Evolutionary conservation across 192 early-diverging fungal genomes (phyloP).

Genomic region (Coemansia sp.): DNA sequence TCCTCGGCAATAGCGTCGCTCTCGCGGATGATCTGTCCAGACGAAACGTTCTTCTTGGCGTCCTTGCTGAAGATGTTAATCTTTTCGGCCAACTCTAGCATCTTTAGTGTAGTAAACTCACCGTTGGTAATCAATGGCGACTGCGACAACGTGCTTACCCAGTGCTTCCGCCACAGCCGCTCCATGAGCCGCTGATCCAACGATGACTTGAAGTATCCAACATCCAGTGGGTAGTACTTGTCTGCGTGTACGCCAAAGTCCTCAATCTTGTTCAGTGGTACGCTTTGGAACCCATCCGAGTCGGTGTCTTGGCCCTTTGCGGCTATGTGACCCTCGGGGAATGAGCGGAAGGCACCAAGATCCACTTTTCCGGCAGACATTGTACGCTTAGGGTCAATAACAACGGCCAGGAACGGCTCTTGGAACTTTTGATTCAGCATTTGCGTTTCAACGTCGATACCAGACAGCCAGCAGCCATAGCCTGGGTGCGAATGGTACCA

Average conservation of each 20-base stretch:
- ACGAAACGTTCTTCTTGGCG: constrained; percentile 28
- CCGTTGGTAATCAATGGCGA: constrained; percentile 82
- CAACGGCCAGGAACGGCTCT: constrained; percentile 94
- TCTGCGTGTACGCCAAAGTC: constrained; percentile 96
- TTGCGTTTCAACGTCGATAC: constrained; percentile 97
- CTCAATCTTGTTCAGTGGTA: constrained; percentile 94
- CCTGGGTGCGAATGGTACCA: constrained; percentile 99
- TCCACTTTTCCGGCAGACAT: constrained; percentile 96
- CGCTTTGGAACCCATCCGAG: constrained; percentile 31
- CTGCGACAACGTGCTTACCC: constrained; percentile 94
- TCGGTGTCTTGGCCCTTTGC: constrained; percentile 1
- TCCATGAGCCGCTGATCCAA: constrained; percentile 86
- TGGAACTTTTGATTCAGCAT: constrained; percentile 92
- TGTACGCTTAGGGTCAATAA: constrained; percentile 97
- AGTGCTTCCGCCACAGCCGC: constrained; percentile 97
- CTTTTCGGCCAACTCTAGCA: constrained; percentile 43
- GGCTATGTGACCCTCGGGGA: constrained; percentile 64
- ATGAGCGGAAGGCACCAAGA: constrained; percentile 98
- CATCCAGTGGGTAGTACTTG: constrained; percentile 85
- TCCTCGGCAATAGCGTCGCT: constrained; percentile 47
- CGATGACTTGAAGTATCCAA: constrained; percentile 91
- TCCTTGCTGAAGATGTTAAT: constrained; percentile 28
- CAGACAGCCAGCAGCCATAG: constrained; percentile 99
- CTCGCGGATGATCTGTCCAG: constrained; percentile 33
- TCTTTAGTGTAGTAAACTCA: constrained; percentile 45